Percentiles rank a stretch among this genome's conserved stretches.
Evolutionary conservation across 2,329 filamentous ascomycete species (phyloP).

Genomic region (Phyllosticta citribraziliensis): DNA sequence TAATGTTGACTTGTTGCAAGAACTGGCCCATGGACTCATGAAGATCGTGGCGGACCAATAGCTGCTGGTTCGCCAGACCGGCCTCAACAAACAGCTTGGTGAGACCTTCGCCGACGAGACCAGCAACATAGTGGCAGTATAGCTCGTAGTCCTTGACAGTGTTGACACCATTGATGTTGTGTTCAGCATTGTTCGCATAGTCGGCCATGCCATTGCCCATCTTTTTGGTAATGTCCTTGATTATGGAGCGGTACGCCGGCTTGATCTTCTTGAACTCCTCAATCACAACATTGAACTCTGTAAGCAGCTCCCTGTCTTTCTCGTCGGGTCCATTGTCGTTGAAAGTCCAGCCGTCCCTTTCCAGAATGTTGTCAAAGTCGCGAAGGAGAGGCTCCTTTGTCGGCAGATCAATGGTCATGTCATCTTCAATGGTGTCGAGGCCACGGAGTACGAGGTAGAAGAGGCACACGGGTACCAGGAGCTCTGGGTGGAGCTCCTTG

Average conservation of each 20-base stretch:
- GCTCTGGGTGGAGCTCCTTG: slow-evolving; percentile 87
- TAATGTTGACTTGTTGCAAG: slow-evolving; percentile 97
- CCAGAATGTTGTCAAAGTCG: slow-evolving; percentile 68
- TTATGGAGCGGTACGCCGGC: slow-evolving; percentile 71
- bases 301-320: slow-evolving; percentile 85
- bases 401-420: slow-evolving; percentile 78
- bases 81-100: slow-evolving; percentile 85
- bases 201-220: slow-evolving; percentile 99
- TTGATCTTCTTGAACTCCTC: slow-evolving; percentile 83
- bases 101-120: slow-evolving; percentile 88
- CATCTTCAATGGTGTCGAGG: slow-evolving; percentile 97
- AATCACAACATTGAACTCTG: slow-evolving; percentile 83
- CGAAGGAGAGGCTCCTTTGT: slow-evolving; percentile 81
- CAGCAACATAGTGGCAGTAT: slow-evolving; percentile 98
- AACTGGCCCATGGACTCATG: slow-evolving; percentile 97
- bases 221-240: slow-evolving; percentile 82
- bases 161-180: slow-evolving; percentile 69
- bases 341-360: slow-evolving; percentile 84
- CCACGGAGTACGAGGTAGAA: slow-evolving; percentile 92
- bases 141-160: slow-evolving; percentile 84
- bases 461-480: slow-evolving; percentile 76
- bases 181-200: slow-evolving; percentile 75
- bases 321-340: slow-evolving; percentile 77
- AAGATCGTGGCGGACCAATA: slow-evolving; percentile 68
- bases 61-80: slow-evolving; percentile 73